Evolutionary conservation across 1,139 yeast species (phyloP).

Genomic region (Candida tetrigidarum): DNA sequence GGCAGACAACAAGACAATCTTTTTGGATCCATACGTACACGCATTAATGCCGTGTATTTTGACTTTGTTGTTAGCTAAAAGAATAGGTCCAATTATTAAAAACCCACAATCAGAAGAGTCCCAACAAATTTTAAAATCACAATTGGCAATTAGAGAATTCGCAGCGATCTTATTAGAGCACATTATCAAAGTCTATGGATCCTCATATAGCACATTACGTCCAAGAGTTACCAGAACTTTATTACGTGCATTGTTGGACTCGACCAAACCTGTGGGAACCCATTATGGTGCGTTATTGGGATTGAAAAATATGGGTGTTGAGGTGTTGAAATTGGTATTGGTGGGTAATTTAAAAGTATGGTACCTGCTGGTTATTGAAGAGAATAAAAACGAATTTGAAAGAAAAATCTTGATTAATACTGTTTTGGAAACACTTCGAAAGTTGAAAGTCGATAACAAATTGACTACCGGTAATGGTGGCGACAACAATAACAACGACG

Average conservation of each 20-base stretch:
- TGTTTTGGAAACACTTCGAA: constrained; percentile 58
- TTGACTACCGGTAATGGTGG: constrained; percentile 19
- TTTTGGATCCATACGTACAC: constrained; percentile 95
- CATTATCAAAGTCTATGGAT: constrained; percentile 78
- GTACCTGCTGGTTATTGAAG: constrained; percentile 60
- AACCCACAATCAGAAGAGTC: constrained; percentile 29
- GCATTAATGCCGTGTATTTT: constrained; percentile 95
- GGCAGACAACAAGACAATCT: constrained; percentile 81
- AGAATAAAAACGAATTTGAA: constrained; percentile 44
- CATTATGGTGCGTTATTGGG: constrained; percentile 93
- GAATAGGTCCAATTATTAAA: constrained; percentile 67
- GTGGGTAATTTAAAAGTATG: constrained; percentile 86
- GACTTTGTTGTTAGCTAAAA: constrained; percentile 86
- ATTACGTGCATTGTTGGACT: constrained; percentile 85
- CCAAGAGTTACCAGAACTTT: constrained; percentile 95
- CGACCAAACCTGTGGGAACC: constrained; percentile 79
- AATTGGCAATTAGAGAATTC: constrained; percentile 76
- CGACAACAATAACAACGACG: constrained; percentile 19
- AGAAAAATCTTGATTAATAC: constrained; percentile 49
- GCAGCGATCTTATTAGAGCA: constrained; percentile 85
- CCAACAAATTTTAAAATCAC: constrained; percentile 42
- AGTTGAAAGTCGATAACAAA: constrained; percentile 37
- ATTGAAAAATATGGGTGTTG: constrained; percentile 80
- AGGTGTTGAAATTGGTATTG: constrained; percentile 82
- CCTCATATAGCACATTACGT: constrained; percentile 85